A percentile compares a stretch with the other conserved stretches of the same genome.
Evolutionary conservation across 1,139 yeast species (phyloP).

Genomic region (Zygosaccharomyces sapae): DNA sequence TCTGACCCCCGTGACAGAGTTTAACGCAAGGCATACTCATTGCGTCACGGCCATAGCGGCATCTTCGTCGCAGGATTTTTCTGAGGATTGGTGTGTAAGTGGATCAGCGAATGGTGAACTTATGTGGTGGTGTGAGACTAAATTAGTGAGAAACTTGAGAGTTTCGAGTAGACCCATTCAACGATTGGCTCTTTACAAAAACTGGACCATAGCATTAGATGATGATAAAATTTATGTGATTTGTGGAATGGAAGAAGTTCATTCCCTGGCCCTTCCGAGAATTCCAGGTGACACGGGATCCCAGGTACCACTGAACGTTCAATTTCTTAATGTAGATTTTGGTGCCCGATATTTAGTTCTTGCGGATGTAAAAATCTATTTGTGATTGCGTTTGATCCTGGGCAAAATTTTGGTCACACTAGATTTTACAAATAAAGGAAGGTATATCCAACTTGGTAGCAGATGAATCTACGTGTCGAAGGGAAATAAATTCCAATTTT

Average conservation of each 20-base stretch:
- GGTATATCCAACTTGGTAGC: conserved; percentile 41
- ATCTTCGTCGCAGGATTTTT: conserved; percentile 24
- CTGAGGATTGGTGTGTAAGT: conserved; percentile 38
- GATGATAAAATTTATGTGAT: conserved; percentile 25
- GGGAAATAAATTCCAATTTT: conserved; percentile 32
- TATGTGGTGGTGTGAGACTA: conserved; percentile 38
- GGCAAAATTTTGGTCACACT: conserved; percentile 28
- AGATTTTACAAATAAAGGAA: conserved; percentile 38
- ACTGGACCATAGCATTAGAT: conserved; percentile 32
- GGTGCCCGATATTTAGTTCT: conserved; percentile 42
- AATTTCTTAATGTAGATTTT: conserved; percentile 47
- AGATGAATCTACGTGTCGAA: conserved; percentile 33
- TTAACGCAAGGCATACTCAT: conserved; percentile 34
- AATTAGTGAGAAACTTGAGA: conserved; percentile 26
- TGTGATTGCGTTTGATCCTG: conserved; percentile 32
- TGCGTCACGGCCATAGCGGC: conserved; percentile 39
- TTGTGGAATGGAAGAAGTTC: conserved; percentile 18
- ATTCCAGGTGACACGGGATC: conserved; percentile 8
- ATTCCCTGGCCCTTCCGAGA: conserved; percentile 22
- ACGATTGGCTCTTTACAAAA: conserved; percentile 27
- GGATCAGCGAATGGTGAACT: conserved; percentile 43
- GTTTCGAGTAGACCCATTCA: conserved; percentile 27
- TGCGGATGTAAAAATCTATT: conserved; percentile 28
- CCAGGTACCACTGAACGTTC: conserved; percentile 14
- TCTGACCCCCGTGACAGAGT: conserved; percentile 39